phyloP scores from a whole-genome alignment of 1,284 basidiomycete genomes.

The Fomes fomentarius region DNA sequence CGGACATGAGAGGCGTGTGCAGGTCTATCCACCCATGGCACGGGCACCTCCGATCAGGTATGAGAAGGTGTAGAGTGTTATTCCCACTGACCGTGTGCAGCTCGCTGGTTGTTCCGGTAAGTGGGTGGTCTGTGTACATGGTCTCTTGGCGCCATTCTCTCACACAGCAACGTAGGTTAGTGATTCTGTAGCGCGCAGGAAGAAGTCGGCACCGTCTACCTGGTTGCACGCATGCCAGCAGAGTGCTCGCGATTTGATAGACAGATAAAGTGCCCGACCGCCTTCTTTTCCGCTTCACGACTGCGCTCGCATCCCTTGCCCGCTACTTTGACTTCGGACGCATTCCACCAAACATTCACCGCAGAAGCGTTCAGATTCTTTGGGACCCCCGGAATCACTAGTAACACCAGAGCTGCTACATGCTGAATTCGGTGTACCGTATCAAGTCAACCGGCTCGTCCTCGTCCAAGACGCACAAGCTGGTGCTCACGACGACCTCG shows the following conservation, averaged over 20 bases:
- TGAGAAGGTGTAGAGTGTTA: constrained; percentile 1
- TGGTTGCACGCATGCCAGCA: constrained; percentile 4
- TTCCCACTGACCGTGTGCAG: constrained; percentile 16
- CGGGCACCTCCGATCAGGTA: not conserved
- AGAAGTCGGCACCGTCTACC: not conserved
- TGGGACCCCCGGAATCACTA: too few species aligned
- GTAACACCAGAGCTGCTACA: too few species aligned
- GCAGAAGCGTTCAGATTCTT: too few species aligned
- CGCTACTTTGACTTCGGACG: not conserved
- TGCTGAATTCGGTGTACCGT: constrained; percentile 21
- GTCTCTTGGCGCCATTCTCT: too few species aligned
- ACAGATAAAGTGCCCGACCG: constrained; percentile 7
- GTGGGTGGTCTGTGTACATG: constrained; percentile 7
- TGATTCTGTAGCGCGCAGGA: not conserved
- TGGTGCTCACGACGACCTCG: constrained; percentile 42
- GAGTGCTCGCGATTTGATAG: constrained; percentile 10
- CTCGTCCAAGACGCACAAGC: constrained; percentile 34
- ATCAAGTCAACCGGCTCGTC: constrained; percentile 6
- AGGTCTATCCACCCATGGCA: constrained; percentile 23
- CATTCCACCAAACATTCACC: not conserved
- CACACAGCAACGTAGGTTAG: too few species aligned
- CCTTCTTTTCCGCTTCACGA: not conserved
- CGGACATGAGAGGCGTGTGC: constrained; percentile 5
- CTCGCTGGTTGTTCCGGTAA: constrained; percentile 12
- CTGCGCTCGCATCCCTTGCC: not conserved